Percentiles rank a stretch among this genome's conserved stretches.
phyloP scores from a whole-genome alignment of 768 basidiomycete genomes.

The Austroboletus eburneus region DNA sequence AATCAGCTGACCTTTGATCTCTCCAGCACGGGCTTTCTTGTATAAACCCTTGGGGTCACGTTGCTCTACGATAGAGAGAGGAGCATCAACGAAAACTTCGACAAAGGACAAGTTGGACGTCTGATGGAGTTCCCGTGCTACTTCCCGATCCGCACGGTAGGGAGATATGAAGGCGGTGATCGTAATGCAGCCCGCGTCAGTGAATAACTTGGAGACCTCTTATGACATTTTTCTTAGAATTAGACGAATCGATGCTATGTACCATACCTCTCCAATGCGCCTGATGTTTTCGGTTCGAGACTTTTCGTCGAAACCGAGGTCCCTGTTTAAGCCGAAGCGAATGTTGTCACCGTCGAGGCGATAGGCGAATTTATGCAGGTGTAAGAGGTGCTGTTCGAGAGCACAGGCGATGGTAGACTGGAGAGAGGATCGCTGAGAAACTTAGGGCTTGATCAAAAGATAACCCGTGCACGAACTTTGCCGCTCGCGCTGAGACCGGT shows the following conservation, averaged over 20 bases:
- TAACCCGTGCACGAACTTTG: slow-evolving; percentile 53
- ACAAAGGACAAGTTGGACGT: slow-evolving; percentile 73
- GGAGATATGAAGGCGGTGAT: slow-evolving; percentile 99
- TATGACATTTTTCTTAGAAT: slow-evolving; percentile 6
- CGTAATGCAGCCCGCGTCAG: slow-evolving; percentile 79
- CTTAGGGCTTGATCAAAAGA: neutral
- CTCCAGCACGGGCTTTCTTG: slow-evolving; percentile 91
- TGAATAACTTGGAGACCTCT: slow-evolving; percentile 92
- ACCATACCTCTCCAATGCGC: slow-evolving; percentile 84
- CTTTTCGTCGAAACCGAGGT: slow-evolving; percentile 89
- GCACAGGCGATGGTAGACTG: slow-evolving; percentile 98
- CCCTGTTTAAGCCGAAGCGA: slow-evolving; percentile 94
- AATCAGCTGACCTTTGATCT: slow-evolving; percentile 76
- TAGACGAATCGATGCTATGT: slow-evolving; percentile 1
- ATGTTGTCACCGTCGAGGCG: slow-evolving; percentile 96
- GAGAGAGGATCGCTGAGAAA: neutral
- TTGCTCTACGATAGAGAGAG: slow-evolving; percentile 79
- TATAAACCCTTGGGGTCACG: slow-evolving; percentile 98
- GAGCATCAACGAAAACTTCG: slow-evolving; percentile 94
- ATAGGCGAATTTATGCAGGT: slow-evolving; percentile 81
- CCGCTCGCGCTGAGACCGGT: slow-evolving; percentile 95
- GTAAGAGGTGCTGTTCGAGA: slow-evolving; percentile 91
- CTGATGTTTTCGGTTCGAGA: slow-evolving; percentile 95
- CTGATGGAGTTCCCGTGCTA: slow-evolving; percentile 80
- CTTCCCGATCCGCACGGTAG: slow-evolving; percentile 80